Conservation (phyloP, 176 grass and related monocot genomes). For the Typha latifolia region DNA sequence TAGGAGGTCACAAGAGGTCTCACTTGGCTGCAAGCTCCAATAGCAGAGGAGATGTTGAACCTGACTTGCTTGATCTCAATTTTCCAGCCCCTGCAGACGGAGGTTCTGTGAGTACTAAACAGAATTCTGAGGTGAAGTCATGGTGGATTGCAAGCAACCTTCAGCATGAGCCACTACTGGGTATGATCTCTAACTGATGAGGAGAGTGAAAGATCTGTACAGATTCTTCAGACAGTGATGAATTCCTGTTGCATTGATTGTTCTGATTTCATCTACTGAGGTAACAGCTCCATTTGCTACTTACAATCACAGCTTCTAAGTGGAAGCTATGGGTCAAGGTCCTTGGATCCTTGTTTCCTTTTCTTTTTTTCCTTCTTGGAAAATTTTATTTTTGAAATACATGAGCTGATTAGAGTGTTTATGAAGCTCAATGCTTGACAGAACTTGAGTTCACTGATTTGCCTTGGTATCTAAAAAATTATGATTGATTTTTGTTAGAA, state of each 20-base stretch:
- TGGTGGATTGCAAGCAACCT: neutral
- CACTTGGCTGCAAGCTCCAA: constrained; percentile 16
- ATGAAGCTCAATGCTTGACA: neutral
- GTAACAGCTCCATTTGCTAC: constrained; percentile 2
- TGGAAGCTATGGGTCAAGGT: no score
- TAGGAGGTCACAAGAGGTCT: constrained; percentile 35
- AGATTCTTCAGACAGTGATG: neutral
- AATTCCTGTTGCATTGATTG: neutral
- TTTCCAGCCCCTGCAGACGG: neutral
- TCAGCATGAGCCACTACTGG: neutral
- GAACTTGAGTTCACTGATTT: neutral
- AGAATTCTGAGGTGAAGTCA: neutral
- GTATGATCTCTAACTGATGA: neutral
- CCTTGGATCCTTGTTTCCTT: no score
- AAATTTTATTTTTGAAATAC: neutral
- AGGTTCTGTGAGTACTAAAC: neutral
- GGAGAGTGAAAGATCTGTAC: neutral
- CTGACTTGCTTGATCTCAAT: neutral
- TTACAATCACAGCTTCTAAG: no score
- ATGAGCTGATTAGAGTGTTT: neutral
- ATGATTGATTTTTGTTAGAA: neutral
- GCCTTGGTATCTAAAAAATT: neutral
- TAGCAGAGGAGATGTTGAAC: neutral
- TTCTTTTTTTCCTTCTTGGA: neutral
- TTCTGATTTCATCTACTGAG: neutral